Base-by-base conservation (phyloP, 148 eudicot genomes). In the Beta vulgaris region DNA sequence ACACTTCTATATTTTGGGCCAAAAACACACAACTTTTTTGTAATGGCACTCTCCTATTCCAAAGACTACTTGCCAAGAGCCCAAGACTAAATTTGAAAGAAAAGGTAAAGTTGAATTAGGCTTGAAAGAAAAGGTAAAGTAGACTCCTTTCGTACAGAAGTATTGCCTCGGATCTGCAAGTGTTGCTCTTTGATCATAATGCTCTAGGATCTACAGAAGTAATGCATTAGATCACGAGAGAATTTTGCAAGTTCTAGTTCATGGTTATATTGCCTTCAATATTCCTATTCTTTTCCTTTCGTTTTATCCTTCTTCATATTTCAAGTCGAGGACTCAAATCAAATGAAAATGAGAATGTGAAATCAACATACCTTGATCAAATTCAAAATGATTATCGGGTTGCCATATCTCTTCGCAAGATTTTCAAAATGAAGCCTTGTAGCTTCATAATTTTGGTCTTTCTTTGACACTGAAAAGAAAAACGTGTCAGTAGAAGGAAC, bases 401-500 rank as follows among this genome's bases (percentile, higher is more conserved):
- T 89, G 78, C 96, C 98, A 77, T 94, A 94, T 92, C 98, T 86
- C 83, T 81, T 69, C 69, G 79, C 90, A 76, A 94, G 96, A 83
- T 94, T 89, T 64, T 94, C 91, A 74, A 94, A 94, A 78, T 94
- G 98, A 76, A 94, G 97, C 81, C 90, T 87, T 55, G 98, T 94
- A 39, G 98, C 96, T 76, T 92, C 88, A 71, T 94, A 94, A 44
- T 83, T 92, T 73, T 83, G 87, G 77, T 94, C 97, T 83, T 80
- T 84, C 81, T 77, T 92, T 68, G 97, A 92, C 82, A 94, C 97
- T 94, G 81, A 58, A 81, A 76, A 73, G 57, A 76, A 23, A 71
- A 35, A 71, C 71, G 82, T 10, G 14, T 55, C 71, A 83, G 59
- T 75, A 46, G 40, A 66, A 71, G 48, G 10, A 51, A 40, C 59